phyloP scores from a whole-genome alignment of 2,329 filamentous ascomycete genomes.

The Didymella keratinophila region DNA sequence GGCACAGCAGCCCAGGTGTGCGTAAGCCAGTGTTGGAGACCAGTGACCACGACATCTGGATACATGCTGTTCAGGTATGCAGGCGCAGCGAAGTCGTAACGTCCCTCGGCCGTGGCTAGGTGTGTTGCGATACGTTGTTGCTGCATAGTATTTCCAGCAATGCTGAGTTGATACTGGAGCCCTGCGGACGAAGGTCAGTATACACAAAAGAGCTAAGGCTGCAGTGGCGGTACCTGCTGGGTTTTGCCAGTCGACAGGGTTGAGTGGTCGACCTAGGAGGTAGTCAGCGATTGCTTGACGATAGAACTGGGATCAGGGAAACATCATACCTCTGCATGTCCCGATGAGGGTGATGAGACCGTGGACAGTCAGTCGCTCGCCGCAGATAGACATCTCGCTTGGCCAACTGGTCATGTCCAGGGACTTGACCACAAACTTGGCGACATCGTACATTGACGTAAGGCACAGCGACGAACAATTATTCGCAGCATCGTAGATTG shows the following conservation, averaged over 20 bases:
- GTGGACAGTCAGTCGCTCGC: slow-evolving; percentile 69
- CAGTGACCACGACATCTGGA: slow-evolving; percentile 47
- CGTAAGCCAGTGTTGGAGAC: slow-evolving; percentile 52
- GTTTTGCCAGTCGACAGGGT: slow-evolving; percentile 53
- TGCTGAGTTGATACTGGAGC: slow-evolving; percentile 58
- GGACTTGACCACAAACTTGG: slow-evolving; percentile 73
- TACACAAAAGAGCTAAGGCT: background rate
- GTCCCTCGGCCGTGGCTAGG: slow-evolving; percentile 71
- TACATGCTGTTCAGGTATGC: slow-evolving; percentile 64
- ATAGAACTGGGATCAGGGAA: background rate
- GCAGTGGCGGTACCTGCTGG: slow-evolving; percentile 49
- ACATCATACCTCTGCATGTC: slow-evolving; percentile 39
- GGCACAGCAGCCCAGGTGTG: slow-evolving; percentile 46
- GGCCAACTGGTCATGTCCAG: slow-evolving; percentile 73
- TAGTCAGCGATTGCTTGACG: slow-evolving; percentile 17
- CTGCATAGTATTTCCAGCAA: slow-evolving; percentile 47
- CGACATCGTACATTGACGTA: slow-evolving; percentile 75
- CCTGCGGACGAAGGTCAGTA: slow-evolving; percentile 30
- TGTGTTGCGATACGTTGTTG: slow-evolving; percentile 64
- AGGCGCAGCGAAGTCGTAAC: slow-evolving; percentile 69
- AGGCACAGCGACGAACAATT: slow-evolving; percentile 63
- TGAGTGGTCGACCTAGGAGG: slow-evolving; percentile 39
- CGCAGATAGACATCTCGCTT: slow-evolving; percentile 71
- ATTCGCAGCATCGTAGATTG: slow-evolving; percentile 61
- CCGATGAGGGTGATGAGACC: slow-evolving; percentile 65